Evolutionary conservation across 2,329 filamentous ascomycete species (phyloP).

Genomic region (Capronia coronata): DNA sequence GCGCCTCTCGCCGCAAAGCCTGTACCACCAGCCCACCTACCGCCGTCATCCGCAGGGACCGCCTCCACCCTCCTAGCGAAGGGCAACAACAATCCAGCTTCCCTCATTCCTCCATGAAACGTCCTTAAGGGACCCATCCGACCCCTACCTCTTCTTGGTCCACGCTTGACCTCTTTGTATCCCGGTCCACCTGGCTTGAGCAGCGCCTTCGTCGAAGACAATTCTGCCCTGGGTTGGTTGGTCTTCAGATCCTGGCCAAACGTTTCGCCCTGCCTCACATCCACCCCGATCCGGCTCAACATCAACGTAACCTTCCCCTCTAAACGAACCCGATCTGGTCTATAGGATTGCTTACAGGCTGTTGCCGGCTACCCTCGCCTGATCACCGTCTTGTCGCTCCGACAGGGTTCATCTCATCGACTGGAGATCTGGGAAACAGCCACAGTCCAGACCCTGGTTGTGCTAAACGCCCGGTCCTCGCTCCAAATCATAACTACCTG

Average conservation of each 20-base stretch:
- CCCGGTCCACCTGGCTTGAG: not conserved
- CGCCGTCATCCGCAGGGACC: constrained; percentile 3
- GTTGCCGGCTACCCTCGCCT: constrained; percentile 1
- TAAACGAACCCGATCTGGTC: constrained; percentile 5
- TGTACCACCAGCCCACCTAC: constrained; percentile 1
- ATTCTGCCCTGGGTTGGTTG: not conserved
- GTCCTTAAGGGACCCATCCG: not conserved
- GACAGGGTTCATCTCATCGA: constrained; percentile 8
- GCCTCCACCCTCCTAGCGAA: constrained; percentile 1
- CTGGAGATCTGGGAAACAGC: constrained; percentile 20
- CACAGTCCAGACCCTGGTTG: constrained; percentile 18
- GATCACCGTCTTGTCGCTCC: constrained; percentile 5
- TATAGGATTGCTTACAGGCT: constrained; percentile 1
- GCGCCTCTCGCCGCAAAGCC: constrained; percentile 5
- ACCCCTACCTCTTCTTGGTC: not conserved
- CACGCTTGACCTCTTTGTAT: not conserved
- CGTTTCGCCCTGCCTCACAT: not conserved
- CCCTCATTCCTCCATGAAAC: constrained; percentile 3
- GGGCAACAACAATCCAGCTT: not conserved
- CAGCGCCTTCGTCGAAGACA: not conserved
- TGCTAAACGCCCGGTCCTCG: constrained; percentile 15
- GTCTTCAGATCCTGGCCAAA: not conserved
- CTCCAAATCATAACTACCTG: constrained; percentile 22
- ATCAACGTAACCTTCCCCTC: constrained; percentile 5
- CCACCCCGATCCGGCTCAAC: not conserved